Percentiles rank a stretch among this genome's conserved stretches.
Evolutionary conservation across 352 stramenopile genomes (phyloP).

Genomic region (Sclerospora graminicola): DNA sequence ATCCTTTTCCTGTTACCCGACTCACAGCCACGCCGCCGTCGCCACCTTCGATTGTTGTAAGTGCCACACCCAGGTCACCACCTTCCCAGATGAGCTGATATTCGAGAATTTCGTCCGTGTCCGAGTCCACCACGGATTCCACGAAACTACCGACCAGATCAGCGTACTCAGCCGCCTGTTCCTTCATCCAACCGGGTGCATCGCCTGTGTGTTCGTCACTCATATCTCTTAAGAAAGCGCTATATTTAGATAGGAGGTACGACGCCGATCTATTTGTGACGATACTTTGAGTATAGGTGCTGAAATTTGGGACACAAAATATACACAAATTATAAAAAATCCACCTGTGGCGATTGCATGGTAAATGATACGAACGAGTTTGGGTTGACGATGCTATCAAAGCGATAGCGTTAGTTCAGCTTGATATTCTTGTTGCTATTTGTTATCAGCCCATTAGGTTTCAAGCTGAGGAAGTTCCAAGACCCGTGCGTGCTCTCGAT

Average conservation of each 20-base stretch:
- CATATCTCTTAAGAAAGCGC: slow-evolving; percentile 8
- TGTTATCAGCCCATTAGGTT: too few species aligned
- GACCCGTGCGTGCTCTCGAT: slow-evolving; percentile 5
- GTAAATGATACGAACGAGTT: too few species aligned
- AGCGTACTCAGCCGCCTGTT: slow-evolving; percentile 77
- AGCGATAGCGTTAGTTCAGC: neutral
- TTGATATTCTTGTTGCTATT: too few species aligned
- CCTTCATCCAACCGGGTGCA: slow-evolving; percentile 60
- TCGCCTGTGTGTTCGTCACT: slow-evolving; percentile 17
- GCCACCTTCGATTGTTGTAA: slow-evolving; percentile 60
- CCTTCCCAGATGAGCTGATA: slow-evolving; percentile 87
- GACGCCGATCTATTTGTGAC: slow-evolving; percentile 20
- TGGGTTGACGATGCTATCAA: neutral
- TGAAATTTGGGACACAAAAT: slow-evolving; percentile 6
- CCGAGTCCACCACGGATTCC: slow-evolving; percentile 68
- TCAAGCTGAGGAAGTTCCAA: slow-evolving; percentile 8
- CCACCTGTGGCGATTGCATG: neutral
- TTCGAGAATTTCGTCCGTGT: slow-evolving; percentile 80
- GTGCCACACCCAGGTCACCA: slow-evolving; percentile 70
- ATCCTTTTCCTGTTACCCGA: slow-evolving; percentile 77
- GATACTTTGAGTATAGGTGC: slow-evolving; percentile 4
- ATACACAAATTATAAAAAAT: slow-evolving; percentile 7
- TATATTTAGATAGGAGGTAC: neutral
- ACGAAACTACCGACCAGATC: slow-evolving; percentile 82
- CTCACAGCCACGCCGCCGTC: slow-evolving; percentile 59